phyloP scores from a whole-genome alignment of 371 early-diverging fungal genomes.

The Polyrhizophydium stewartii region DNA sequence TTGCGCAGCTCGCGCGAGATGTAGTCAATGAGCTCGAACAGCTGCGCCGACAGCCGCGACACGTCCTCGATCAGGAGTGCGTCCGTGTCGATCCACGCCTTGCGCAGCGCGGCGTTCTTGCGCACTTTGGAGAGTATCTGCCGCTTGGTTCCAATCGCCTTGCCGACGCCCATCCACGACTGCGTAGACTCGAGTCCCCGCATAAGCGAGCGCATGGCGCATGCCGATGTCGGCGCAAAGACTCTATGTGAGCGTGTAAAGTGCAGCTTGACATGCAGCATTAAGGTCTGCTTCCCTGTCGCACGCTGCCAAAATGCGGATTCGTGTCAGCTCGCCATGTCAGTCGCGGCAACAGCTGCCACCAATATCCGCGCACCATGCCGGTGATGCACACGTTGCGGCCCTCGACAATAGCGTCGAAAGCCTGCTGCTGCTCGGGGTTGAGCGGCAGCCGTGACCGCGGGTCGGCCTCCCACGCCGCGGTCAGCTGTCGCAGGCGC shows the following conservation, averaged over 20 bases:
- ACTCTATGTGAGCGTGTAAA: neutral
- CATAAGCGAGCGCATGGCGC: constrained; percentile 2
- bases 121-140: constrained; percentile 10
- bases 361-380: neutral
- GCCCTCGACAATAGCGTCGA: neutral
- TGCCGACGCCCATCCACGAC: constrained; percentile 15
- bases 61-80: constrained; percentile 7
- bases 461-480: neutral
- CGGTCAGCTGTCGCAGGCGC: neutral
- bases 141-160: constrained; percentile 11
- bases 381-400: neutral
- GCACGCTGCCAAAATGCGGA: neutral
- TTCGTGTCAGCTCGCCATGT: neutral
- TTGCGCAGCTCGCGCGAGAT: constrained; percentile 4
- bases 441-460: constrained; percentile 3
- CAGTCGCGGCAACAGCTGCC: neutral
- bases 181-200: neutral
- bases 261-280: neutral
- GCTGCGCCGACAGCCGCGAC: constrained; percentile 6
- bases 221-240: neutral
- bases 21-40: constrained; percentile 12
- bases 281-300: neutral
- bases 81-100: constrained; percentile 10
- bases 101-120: constrained; percentile 9
- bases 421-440: constrained; percentile 1